Evolutionary conservation across 768 basidiomycete genomes (phyloP).

Genomic region (Auricularia auricula-judae): DNA sequence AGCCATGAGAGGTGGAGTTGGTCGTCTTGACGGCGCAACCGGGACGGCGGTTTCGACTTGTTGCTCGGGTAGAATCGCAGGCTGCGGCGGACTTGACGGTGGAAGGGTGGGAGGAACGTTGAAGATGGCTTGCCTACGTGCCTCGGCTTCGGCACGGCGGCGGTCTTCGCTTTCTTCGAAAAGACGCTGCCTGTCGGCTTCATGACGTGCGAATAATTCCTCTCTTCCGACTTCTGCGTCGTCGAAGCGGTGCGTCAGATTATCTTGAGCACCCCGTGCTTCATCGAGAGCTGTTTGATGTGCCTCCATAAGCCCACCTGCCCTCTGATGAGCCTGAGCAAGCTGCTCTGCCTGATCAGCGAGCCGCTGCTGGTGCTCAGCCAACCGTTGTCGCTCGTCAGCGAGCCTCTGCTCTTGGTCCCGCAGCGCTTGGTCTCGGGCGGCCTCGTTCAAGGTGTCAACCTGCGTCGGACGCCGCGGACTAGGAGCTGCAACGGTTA

Average conservation of each 20-base stretch:
- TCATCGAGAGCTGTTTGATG: constrained; percentile 24
- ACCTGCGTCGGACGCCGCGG: too few species aligned
- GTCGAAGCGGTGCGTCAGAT: constrained; percentile 13
- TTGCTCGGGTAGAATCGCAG: neutral
- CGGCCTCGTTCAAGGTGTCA: too few species aligned
- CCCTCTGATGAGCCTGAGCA: neutral
- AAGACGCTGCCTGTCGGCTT: constrained; percentile 50
- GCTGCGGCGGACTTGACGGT: constrained; percentile 9
- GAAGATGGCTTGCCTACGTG: constrained; percentile 36
- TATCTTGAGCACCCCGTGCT: constrained; percentile 26
- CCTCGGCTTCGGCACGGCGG: constrained; percentile 43
- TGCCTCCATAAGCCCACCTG: neutral
- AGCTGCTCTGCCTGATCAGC: constrained; percentile 4
- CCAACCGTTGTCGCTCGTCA: neutral
- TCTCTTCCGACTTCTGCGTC: constrained; percentile 58
- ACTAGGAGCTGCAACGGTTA: too few species aligned
- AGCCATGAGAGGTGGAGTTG: neutral
- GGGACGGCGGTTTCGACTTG: constrained; percentile 6
- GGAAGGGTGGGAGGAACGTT: constrained; percentile 18
- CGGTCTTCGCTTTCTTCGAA: constrained; percentile 51
- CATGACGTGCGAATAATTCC: constrained; percentile 47
- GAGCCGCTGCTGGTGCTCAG: neutral
- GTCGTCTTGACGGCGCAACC: neutral
- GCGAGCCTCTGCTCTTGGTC: too few species aligned
- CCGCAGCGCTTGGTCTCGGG: too few species aligned